Evolutionary conservation across 176 grass and related monocot genomes (phyloP), one percentile per base, ranked within the genome.

Genomic region (Elaeis guineensis): DNA sequence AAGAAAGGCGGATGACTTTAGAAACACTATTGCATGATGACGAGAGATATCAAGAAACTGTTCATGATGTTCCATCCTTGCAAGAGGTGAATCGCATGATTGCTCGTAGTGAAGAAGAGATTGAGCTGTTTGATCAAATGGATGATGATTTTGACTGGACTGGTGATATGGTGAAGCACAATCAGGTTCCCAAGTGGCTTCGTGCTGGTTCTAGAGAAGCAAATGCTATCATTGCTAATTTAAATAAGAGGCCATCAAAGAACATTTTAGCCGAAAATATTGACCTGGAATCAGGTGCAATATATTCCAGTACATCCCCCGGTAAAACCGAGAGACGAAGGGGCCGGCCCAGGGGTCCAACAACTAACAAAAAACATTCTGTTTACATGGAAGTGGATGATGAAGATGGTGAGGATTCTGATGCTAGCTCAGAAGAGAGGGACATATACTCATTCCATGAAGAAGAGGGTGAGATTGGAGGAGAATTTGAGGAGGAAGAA

Each of bases 11-110:
- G 6, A 77, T 86, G 85, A 93, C 94, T 71, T 64, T 98, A 61
- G 94, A 98, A 58, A 98, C 89, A 54, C 72, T 98, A 51, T 73
- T 98, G 51, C 94, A 98, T 76, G 94, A 98, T 77, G 94, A 98
- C 8, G 94, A 93, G 79, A 82, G 94, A 62, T 89, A 89, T 57
- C 94, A 98, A 73, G 88, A 93, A 79, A 89, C 70, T 66, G 74
- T 98, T 71, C 94, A 98, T 81, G 82, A 98, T 66, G 88, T 98
- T 76, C 94, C 94, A 59, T 98, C 88, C n/a, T 51, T 98, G 53
- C 94, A 93, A 71, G 65, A 92, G 79, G 94, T 98, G 19, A 98
- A 98, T 65, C 94, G 94, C n/a, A 93, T 98, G 94, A 98, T 98
- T 86, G 94, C 94, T 73, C 82, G 94, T 25, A 83, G 69, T 6